Evolutionary conservation across 345 rosid genomes (phyloP), one percentile per base, ranked within the genome.

Genomic region (Pistacia vera): DNA sequence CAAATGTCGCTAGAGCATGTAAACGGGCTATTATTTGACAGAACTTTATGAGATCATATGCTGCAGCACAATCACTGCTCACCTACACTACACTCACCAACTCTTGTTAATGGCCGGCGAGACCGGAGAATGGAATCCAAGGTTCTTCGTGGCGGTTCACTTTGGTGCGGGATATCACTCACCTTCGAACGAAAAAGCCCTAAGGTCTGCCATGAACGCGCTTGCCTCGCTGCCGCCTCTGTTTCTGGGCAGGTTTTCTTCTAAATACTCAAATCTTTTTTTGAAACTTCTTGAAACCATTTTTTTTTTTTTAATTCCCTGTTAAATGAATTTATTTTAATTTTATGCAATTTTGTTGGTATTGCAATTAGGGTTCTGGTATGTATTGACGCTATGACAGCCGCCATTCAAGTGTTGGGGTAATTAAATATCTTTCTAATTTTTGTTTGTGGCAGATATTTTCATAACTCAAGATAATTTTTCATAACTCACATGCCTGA

Each of bases 151-250:
- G 70, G 97, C 98, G 0, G 91, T 96, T 61, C 99, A 93, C 78
- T 97, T 93, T 33, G n/a, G 99, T 14, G 99, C 99, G 0, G 99
- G 98, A n/a, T 91, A 86, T 74, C 99, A 92, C 84, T 80, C 97
- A 44, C 81, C 80, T 64, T 79, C 90, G 8, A 90, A 86, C 60
- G 98, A 96, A 85, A 96, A 90, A 82, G 82, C 91, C 75, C 87
- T 93, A 4, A 85, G 92, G 79, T 89, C 88, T 59, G 98, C 90
- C 80, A 96, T 96, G 92, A 92, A 79, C 98, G 98, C 57, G 95
- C 99, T 79, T 93, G 99, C 78, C 78, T 90, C 36, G 92, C 95
- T 52, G 98, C 97, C 18, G 90, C 97, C 25, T 82, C 89, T 36
- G 75, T 92, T 83, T 97, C 93, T 66, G 89, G 84, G 83, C 79